Evolutionary conservation across 441 rosid genomes (phyloP).

Genomic region (Populus hybrid): DNA sequence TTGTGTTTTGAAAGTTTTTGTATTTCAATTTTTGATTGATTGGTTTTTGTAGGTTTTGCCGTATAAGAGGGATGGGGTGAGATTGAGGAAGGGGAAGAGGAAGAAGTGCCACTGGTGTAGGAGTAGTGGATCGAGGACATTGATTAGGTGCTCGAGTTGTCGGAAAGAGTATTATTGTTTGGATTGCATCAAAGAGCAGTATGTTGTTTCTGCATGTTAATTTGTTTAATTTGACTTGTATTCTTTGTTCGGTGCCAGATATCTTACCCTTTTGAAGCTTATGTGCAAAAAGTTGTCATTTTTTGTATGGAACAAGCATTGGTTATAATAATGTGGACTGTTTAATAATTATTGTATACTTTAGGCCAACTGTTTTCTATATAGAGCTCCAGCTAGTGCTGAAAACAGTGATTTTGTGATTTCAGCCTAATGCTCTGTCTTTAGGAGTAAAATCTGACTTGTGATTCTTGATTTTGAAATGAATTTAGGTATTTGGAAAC

Average conservation of each 20-base stretch:
- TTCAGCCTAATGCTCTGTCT: neutral
- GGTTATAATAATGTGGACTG: neutral
- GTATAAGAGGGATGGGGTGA: constrained; percentile 51
- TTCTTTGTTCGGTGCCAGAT: neutral
- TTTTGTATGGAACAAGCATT: neutral
- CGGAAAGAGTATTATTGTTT: constrained; percentile 61
- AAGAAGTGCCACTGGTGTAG: constrained; percentile 76
- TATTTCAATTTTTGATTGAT: neutral
- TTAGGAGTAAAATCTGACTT: constrained; percentile 1
- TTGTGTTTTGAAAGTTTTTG: neutral
- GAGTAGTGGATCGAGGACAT: constrained; percentile 43
- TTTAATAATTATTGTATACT: neutral
- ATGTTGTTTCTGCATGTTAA: constrained; percentile 11
- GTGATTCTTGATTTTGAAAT: constrained; percentile 22
- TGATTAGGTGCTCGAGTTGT: constrained; percentile 74
- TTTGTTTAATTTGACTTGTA: too few species aligned
- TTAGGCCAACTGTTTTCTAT: neutral
- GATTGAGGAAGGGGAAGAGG: constrained; percentile 54
- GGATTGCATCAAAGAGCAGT: constrained; percentile 73
- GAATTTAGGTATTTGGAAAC: constrained; percentile 51
- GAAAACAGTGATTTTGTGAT: neutral
- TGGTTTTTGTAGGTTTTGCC: constrained; percentile 49
- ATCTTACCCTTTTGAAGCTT: neutral
- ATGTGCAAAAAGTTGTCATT: neutral
- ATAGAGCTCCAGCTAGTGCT: constrained; percentile 8